These are phyloP conservation scores for Psilocybe cubensis DNA, from an alignment of 768 basidiomycete genomes.

Conservation along the genomic window DNA sequence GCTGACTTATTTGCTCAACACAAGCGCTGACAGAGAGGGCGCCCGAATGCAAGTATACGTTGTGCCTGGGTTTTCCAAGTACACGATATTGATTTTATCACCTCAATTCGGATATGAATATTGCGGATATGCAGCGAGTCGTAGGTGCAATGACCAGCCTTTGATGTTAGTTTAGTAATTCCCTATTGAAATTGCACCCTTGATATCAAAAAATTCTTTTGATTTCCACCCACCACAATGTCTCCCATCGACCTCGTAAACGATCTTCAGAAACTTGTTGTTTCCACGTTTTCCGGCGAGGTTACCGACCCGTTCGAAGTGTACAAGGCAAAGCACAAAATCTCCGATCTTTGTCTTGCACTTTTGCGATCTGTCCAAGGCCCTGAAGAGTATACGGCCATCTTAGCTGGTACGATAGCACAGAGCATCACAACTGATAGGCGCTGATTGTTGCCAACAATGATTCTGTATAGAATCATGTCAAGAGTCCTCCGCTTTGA, in stretches of 20 bases:
- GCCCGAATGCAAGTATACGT: no score
- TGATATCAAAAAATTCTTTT: neutral
- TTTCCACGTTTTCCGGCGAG: neutral
- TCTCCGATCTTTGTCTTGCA: neutral
- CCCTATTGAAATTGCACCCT: neutral
- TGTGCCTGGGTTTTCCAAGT: neutral
- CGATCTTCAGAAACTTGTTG: neutral
- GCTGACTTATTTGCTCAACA: neutral
- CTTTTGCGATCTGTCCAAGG: constrained; percentile 1
- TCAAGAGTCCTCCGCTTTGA: constrained; percentile 3
- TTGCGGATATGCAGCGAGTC: no score
- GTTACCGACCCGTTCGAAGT: neutral
- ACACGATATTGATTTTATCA: neutral
- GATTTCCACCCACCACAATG: neutral
- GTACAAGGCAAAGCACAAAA: neutral
- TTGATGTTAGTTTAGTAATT: neutral
- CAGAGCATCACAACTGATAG: no score
- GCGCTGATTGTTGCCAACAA: neutral
- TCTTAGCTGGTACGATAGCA: neutral
- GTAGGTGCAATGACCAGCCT: no score
- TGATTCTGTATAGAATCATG: neutral
- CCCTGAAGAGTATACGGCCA: constrained; percentile 1
- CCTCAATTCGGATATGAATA: no score
- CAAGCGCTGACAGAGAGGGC: neutral
- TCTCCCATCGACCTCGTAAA: neutral